Evolutionary conservation across 176 grass and related monocot species (phyloP).

Genomic region (Rhynchospora pubera): DNA sequence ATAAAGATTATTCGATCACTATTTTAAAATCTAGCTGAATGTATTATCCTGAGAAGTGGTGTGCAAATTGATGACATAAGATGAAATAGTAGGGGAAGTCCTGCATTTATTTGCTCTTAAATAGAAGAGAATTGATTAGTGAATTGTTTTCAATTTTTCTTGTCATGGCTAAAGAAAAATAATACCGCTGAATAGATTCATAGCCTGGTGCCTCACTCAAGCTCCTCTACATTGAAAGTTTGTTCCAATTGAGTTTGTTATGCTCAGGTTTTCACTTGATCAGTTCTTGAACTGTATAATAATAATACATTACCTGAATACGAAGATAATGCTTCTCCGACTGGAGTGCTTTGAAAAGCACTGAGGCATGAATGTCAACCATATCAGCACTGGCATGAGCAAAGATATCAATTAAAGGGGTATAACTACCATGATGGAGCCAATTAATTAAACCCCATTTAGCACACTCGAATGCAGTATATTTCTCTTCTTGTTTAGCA

Average conservation of each 20-base stretch:
- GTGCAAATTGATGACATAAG: no score
- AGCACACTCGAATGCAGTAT: constrained; percentile 30
- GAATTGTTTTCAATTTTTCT: background rate
- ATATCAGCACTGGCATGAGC: constrained; percentile 51
- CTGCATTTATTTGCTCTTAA: no score
- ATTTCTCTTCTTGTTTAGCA: constrained; percentile 26
- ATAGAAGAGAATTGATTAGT: background rate
- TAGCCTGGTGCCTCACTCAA: background rate
- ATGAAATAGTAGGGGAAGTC: no score
- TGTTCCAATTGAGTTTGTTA: background rate
- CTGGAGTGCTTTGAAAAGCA: constrained; percentile 34
- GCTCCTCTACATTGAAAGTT: background rate
- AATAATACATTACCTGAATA: constrained; percentile 43
- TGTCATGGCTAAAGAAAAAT: background rate
- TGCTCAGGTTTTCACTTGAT: background rate
- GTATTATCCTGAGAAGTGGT: no score
- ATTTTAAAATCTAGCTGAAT: no score
- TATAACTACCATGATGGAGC: constrained; percentile 37
- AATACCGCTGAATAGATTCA: background rate
- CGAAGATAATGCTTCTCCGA: constrained; percentile 37
- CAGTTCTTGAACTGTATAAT: background rate
- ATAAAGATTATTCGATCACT: no score
- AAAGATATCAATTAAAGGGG: constrained; percentile 60
- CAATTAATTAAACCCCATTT: constrained; percentile 72
- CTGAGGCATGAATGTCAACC: constrained; percentile 60